Base-by-base conservation (phyloP, 2,329 filamentous ascomycete genomes). In the Fusarium sp. region DNA sequence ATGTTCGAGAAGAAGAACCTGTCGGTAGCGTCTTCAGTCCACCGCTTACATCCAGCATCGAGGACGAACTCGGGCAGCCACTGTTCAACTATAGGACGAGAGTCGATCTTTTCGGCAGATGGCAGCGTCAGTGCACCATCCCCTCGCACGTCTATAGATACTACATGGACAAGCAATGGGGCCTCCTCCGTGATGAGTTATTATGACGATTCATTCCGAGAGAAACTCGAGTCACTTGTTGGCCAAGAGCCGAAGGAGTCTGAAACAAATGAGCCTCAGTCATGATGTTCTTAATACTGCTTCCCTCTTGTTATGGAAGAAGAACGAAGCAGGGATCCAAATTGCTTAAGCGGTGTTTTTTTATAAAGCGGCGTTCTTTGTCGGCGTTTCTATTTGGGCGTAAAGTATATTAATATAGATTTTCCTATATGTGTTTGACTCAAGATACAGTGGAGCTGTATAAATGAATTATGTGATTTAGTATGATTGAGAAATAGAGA, bases 141-240 rank as follows among this genome's bases (percentile, higher is more conserved):
- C 3, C 48, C 63, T 6, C 63, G 63, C 9, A 66, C 63, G 12
- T 66, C 63, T 0, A 37, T 66, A 5, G 63, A 66, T 15, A 66
- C 63, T 8, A 24, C 61, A n/a, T 54, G 57, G 21, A 61, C 57
- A 11, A 57, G 46, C 28, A n/a, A n/a, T n/a, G n/a, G n/a, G n/a
- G n/a, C n/a, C n/a, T n/a, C n/a, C n/a, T 66, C 63, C 4, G 63
- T 66, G 16, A 66, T 66, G 63, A 66, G 63, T 18, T 60, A 66
- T 28, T 66, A 66, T 7, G 63, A 66, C 12, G 63, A 66, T 29
- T 60, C 63, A 5, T 66, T 66, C 15, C 61, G 63, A 20, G 61
- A 66, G 47, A 66, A 66, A 38, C 61, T 66, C 3, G 63, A 66
- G n/a, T 54, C 61, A 9, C 56, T 66, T 5, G 61, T 66, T 15